Conservation (phyloP, 441 rosid species). For the Macaranga tanarius region DNA sequence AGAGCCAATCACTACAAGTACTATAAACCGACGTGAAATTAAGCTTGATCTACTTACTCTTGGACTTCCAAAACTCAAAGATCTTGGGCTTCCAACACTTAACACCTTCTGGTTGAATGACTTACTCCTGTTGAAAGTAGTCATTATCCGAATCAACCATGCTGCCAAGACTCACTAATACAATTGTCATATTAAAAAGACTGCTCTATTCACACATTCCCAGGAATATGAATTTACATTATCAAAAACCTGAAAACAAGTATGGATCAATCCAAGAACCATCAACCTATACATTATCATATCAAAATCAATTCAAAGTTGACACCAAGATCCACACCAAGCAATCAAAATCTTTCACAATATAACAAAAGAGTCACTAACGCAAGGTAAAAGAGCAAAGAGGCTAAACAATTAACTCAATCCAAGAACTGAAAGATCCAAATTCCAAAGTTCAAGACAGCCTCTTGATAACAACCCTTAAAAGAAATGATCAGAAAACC, state of each 20-base stretch:
- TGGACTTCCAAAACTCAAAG: conserved; percentile 41
- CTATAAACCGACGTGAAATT: conserved; percentile 45
- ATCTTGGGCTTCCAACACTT: conserved; percentile 39
- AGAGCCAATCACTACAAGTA: conserved; percentile 47
- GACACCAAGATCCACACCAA: conserved; percentile 8
- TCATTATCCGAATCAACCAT: conserved; percentile 52
- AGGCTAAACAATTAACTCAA: conserved; percentile 19
- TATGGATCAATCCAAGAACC: conserved; percentile 18
- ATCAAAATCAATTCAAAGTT: conserved; percentile 14
- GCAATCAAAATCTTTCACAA: conserved; percentile 3
- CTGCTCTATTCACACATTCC: conserved; percentile 10
- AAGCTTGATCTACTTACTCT: conserved; percentile 35
- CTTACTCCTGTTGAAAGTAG: conserved; percentile 48
- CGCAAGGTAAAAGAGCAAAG: background rate
- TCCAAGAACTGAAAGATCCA: conserved; percentile 20
- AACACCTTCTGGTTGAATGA: conserved; percentile 61
- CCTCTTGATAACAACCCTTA: conserved; percentile 19
- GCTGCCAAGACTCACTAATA: conserved; percentile 23
- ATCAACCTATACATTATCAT: conserved; percentile 15
- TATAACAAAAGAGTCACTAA: conserved; percentile 1
- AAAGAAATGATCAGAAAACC: conserved; percentile 12
- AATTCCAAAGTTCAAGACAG: background rate
- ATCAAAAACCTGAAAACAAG: conserved; percentile 17
- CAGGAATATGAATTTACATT: conserved; percentile 17
- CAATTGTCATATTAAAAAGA: conserved; percentile 6